Evolutionary conservation across 768 basidiomycete genomes (phyloP), one percentile per base, ranked within the genome.

Genomic region (Leucosporidium creatinivorum): DNA sequence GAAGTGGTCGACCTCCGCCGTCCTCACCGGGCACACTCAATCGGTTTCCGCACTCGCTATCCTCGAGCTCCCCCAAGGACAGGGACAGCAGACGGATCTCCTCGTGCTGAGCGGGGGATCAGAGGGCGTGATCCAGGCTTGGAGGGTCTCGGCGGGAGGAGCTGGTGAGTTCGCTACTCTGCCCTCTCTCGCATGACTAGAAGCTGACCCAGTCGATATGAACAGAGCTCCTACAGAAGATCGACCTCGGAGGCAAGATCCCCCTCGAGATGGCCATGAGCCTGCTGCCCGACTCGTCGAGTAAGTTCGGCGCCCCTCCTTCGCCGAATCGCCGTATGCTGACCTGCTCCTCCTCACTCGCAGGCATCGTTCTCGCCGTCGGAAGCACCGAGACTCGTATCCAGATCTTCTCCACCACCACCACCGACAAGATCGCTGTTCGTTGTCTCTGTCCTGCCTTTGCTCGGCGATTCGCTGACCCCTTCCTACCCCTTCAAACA

Each of bases 311-410:
- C 49, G 9, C 26, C 52, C 13, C 57, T 26, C 55, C n/a, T 26
- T 21, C 70, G 49, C 13, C 36, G 60, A 61, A 31, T 51, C 58
- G 62, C 62, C 25, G 13, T 26, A 50, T 15, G 36, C 39, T 60
- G 54, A 60, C 44, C 55, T n/a, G 13, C 36, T 66, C 10, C 33
- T n/a, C 21, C 52, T 26, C 26, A n/a, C 44, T 15, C 66, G 84
- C 81, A 72, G 80, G 83, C 23, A 79, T 93, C 18, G 62, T 80
- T 0, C 82, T 98, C n/a, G 90, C 91, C 3, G 81, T 94, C 47
- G 87, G 84, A 3, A 84, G 85, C n/a, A 97, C 96, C 0, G 89
- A 93, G 73, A 82, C 81, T 50, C 85, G 82, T 57, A 84, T 98
- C 21, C 85, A 88, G 58, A 81, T 98, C 6, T 96, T 85, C 82